Evolutionary conservation across 805 yeast species (phyloP), one percentile per base, ranked within the genome.

Genomic region (Metschnikowia lunata): DNA sequence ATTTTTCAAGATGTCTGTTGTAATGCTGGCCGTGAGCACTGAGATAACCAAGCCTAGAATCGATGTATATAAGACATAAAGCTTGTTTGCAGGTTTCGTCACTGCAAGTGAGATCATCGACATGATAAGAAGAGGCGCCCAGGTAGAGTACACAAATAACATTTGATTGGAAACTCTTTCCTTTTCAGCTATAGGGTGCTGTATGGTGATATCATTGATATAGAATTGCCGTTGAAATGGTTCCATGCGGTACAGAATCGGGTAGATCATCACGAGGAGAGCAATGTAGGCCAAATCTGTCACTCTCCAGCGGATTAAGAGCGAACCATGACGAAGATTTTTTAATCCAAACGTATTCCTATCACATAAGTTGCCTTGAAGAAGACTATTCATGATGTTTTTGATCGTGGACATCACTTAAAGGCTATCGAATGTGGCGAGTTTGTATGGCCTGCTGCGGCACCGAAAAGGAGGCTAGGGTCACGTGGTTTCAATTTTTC

Each of bases 171-270:
- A 70, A 3, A 91, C 95, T 23, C 86, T 73, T 63, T 91, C 95
- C 13, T 67, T 72, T 38, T 77, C 79, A 0, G 95, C 85, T 61
- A 76, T 82, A 1, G 97, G 97, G 62, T 88, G 95, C 40, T 82
- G 79, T 33, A 91, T 78, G 0, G 91, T 77, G 34, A 81, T 60
- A 66, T 91, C 97, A 58, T 82, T 80, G 43, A 90, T 64, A 40
- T 70, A 75, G 60, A 91, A 91, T 56, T 83, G 88, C 56, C 96
- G 74, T 59, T 87, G 79, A 59, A 85, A 85, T 1, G 97, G 97
- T 37, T 56, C 46, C 12, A 69, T 33, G 38, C 49, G 34, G 47
- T 57, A 54, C 15, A 57, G 55, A 11, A 61, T 18, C 30, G 55
- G 49, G 54, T 58, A 63, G 14, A 52, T 30, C 10, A 59, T 55